Evolutionary conservation across 345 rosid genomes (phyloP), one percentile per base, ranked within the genome.

Genomic region (Melastoma malabathricum): DNA sequence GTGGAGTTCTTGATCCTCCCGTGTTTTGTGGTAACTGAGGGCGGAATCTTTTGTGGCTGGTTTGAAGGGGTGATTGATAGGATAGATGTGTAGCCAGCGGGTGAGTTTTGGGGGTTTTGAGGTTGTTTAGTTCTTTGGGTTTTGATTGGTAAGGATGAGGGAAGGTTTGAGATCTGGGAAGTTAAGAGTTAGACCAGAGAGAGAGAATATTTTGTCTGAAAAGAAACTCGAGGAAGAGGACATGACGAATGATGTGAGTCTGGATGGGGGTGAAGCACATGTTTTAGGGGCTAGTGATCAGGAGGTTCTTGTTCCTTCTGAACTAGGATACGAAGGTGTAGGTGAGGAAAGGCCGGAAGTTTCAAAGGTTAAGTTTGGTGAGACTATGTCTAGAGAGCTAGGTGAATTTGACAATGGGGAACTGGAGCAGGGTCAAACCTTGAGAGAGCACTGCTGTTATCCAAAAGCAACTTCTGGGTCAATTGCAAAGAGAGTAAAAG

Each of bases 91-190:
- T 45, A 48, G 43, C 39, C 19, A 50, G 43, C 41, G 25, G 3
- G 1, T 19, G 47, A 14, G 48, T 48, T 68, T 13, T 15, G 54
- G 48, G 51, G 68, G 64, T 48, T 44, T 57, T 29, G 23, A 13
- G 44, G 17, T 53, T 27, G 54, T 38, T 13, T 6, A 38, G 59
- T 27, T 58, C n/a, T 57, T 50, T 44, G 61, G 29, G 29, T 2
- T 50, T 52, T 58, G 44, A 44, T 20, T 44, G 55, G 44, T 19
- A 55, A 51, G 47, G 58, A 68, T 83, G 84, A 68, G 49, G 48
- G 58, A 59, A 45, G 70, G 73, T 10, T 50, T 73, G 77, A 59
- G 78, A 61, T 75, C 82, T 10, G 58, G 56, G 15, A 46, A 49
- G 59, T 47, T 48, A 43, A 23, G 6, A 51, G 56, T 14, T 20